These are phyloP conservation scores for Pirum gemmata DNA, from an alignment of 78 protist genomes.

Conservation along the genomic window DNA sequence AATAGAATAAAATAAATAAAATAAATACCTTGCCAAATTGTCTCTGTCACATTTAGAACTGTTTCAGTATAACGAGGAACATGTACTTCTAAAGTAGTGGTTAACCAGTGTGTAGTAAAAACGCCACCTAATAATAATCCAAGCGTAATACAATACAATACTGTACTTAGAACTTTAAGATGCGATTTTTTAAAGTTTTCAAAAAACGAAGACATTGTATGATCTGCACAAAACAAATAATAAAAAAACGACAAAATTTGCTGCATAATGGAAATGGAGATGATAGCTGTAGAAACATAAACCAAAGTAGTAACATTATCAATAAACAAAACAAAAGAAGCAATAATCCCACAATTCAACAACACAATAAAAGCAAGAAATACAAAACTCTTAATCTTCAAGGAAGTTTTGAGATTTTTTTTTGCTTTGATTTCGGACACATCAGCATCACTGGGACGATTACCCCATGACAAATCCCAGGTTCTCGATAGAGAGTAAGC, in stretches of 20 bases:
- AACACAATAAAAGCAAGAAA: not conserved
- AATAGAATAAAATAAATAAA: too few species aligned
- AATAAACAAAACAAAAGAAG: not conserved
- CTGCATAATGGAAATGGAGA: not conserved
- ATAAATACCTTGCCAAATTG: too few species aligned
- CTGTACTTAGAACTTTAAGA: not conserved
- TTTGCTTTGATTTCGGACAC: too few species aligned
- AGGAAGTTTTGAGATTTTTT: not conserved
- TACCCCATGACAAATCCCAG: conserved; percentile 46
- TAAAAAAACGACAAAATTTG: not conserved
- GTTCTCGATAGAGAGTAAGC: conserved; percentile 29
- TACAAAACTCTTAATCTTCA: not conserved
- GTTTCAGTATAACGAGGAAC: too few species aligned
- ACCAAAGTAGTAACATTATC: not conserved
- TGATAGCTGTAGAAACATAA: not conserved
- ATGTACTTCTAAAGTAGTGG: too few species aligned
- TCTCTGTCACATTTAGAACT: too few species aligned
- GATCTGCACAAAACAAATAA: not conserved
- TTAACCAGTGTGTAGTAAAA: not conserved
- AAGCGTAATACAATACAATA: not conserved
- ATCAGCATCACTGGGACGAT: too few species aligned
- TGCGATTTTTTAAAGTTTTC: not conserved
- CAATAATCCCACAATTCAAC: not conserved
- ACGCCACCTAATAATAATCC: not conserved
- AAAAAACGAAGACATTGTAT: not conserved